Conservation (phyloP, 495 filamentous ascomycete species). For the Penicillium crystallinum region DNA sequence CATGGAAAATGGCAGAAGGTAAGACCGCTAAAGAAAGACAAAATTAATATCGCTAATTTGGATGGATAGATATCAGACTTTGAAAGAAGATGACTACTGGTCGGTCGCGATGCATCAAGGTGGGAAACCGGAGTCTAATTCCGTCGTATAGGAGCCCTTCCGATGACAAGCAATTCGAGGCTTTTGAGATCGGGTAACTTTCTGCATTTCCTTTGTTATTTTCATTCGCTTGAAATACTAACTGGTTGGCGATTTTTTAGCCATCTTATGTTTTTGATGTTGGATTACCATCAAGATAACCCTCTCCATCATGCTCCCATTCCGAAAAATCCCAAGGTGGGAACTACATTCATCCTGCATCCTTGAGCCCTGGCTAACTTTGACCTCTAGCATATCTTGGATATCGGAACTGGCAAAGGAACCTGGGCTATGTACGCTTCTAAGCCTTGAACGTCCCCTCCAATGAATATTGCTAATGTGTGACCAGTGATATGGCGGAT, state of each 20-base stretch:
- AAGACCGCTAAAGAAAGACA: background rate
- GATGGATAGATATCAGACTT: constrained; percentile 2
- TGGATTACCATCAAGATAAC: background rate
- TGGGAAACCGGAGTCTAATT: background rate
- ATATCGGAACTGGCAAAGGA: background rate
- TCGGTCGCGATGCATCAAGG: background rate
- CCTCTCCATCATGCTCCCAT: background rate
- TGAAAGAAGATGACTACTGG: constrained; percentile 11
- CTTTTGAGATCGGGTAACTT: background rate
- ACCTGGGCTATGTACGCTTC: background rate
- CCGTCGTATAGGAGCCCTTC: background rate
- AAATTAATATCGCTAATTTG: background rate
- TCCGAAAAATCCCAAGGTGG: background rate
- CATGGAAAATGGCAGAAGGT: background rate
- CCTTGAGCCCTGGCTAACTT: background rate
- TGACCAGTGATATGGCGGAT: background rate
- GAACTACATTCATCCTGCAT: background rate
- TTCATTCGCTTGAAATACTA: background rate
- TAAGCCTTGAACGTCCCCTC: background rate
- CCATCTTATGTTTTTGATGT: background rate
- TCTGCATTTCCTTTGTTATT: background rate
- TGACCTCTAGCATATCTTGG: background rate
- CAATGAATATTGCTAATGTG: background rate
- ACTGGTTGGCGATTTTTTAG: background rate
- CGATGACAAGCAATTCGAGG: background rate